These are phyloP conservation scores for Ogataea siamensis DNA, from an alignment of 805 yeast genomes.

Conservation along the genomic window DNA sequence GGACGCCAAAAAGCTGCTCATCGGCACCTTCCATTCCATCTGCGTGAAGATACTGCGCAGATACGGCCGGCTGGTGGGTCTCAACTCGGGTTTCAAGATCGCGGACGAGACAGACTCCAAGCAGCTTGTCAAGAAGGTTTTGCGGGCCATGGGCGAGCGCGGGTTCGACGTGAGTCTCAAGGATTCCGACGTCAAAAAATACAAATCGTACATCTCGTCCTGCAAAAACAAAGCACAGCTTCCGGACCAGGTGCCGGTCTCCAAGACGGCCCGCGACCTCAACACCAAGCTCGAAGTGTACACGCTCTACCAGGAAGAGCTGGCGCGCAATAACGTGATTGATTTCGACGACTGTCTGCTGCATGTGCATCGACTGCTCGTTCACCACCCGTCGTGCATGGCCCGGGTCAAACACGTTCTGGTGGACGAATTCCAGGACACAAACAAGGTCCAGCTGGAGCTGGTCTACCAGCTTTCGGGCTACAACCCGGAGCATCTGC, in stretches of 20 bases:
- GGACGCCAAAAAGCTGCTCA: constrained; percentile 43
- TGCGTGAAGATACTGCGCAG: constrained; percentile 59
- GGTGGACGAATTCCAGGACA: constrained; percentile 95
- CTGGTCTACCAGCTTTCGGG: constrained; percentile 55
- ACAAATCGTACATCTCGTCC: constrained; percentile 48
- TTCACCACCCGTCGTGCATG: constrained; percentile 41
- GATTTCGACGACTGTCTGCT: constrained; percentile 87
- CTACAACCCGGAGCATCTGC: constrained; percentile 37
- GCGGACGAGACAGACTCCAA: constrained; percentile 64
- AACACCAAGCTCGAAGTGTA: constrained; percentile 44
- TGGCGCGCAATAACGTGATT: constrained; percentile 43
- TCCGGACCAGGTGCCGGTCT: constrained; percentile 37
- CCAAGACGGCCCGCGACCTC: constrained; percentile 26
- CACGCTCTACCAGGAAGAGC: constrained; percentile 47
- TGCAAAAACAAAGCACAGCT: constrained; percentile 53
- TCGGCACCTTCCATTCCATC: constrained; percentile 91
- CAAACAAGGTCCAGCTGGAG: constrained; percentile 72
- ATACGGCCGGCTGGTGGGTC: constrained; percentile 52
- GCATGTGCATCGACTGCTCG: constrained; percentile 49
- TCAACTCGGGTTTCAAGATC: constrained; percentile 43
- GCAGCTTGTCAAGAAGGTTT: constrained; percentile 43
- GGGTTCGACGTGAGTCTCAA: constrained; percentile 16
- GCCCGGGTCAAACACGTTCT: constrained; percentile 63
- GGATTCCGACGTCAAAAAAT: constrained; percentile 41
- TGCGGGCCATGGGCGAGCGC: constrained; percentile 10